Conservation (phyloP, 495 filamentous ascomycete species). For the Penicillium manginii region DNA sequence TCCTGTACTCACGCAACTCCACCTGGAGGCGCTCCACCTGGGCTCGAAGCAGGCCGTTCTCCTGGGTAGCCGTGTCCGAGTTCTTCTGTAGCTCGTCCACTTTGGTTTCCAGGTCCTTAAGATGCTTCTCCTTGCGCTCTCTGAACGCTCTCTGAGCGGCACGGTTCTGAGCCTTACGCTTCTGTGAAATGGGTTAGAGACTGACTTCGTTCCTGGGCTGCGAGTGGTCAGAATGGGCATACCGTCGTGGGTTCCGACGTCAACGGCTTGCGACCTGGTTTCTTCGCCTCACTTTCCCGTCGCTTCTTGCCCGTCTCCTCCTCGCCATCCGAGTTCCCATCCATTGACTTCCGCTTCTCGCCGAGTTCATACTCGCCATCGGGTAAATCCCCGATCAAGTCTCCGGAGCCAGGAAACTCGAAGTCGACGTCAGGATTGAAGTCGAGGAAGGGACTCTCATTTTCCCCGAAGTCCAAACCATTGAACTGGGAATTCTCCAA, state of each 20-base stretch:
- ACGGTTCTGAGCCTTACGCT: conserved; percentile 97
- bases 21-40: conserved; percentile 85
- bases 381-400: conserved; percentile 80
- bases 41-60: conserved; percentile 81
- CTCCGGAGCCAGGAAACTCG: conserved; percentile 60
- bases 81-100: conserved; percentile 89
- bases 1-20: conserved; percentile 88
- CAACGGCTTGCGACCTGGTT: conserved; percentile 93
- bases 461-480: conserved; percentile 52
- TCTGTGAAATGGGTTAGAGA: conserved; percentile 65
- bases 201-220: background rate
- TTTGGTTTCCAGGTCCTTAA: conserved; percentile 95
- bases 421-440: conserved; percentile 76
- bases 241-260: conserved; percentile 95
- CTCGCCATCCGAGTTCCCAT: conserved; percentile 68
- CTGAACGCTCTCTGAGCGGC: conserved; percentile 96
- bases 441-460: conserved; percentile 83
- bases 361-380: conserved; percentile 54
- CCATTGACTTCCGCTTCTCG: conserved; percentile 81
- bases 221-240: conserved; percentile 41
- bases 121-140: conserved; percentile 95
- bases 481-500: conserved; percentile 53
- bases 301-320: conserved; percentile 76
- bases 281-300: conserved; percentile 84
- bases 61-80: conserved; percentile 79